These are phyloP conservation scores for Entelexis sorbosivorans DNA, from an alignment of 1,139 yeast species.

Conservation along the genomic window DNA sequence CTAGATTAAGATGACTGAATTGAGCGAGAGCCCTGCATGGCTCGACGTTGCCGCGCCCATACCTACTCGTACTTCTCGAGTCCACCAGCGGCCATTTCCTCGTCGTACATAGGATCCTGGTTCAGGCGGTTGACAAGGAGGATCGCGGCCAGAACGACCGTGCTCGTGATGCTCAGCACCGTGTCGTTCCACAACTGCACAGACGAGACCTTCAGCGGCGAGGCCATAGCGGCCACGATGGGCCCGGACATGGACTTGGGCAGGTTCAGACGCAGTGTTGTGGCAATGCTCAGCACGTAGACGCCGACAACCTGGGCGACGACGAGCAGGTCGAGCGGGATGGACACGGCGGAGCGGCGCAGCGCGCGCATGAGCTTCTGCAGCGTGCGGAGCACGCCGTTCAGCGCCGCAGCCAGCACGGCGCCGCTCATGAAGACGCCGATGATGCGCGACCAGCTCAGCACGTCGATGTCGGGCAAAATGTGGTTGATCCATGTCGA, in stretches of 20 bases:
- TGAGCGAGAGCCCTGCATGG: too few species aligned
- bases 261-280: constrained; percentile 62
- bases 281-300: constrained; percentile 69
- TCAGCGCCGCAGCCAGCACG: constrained; percentile 22
- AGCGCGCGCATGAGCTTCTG: constrained; percentile 16
- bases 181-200: constrained; percentile 77
- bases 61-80: constrained; percentile 4
- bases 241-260: constrained; percentile 52
- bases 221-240: constrained; percentile 39
- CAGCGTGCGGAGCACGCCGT: constrained; percentile 22
- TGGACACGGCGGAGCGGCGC: constrained; percentile 5
- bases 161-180: constrained; percentile 30
- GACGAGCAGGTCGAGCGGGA: constrained; percentile 34
- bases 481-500: constrained; percentile 17
- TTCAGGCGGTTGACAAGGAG: constrained; percentile 7
- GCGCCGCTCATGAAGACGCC: constrained; percentile 24
- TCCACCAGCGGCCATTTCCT: constrained; percentile 13
- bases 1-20: too few species aligned
- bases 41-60: too few species aligned
- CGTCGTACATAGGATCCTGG: constrained; percentile 14
- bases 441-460: constrained; percentile 23
- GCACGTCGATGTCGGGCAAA: constrained; percentile 18
- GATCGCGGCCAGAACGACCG: constrained; percentile 13
- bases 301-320: constrained; percentile 65
- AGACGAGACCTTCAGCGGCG: constrained; percentile 44